A percentile compares a stretch with the other conserved stretches of the same genome.
Evolutionary conservation across 257 asterid genomes (phyloP).

Genomic region (Solanum chilense): DNA sequence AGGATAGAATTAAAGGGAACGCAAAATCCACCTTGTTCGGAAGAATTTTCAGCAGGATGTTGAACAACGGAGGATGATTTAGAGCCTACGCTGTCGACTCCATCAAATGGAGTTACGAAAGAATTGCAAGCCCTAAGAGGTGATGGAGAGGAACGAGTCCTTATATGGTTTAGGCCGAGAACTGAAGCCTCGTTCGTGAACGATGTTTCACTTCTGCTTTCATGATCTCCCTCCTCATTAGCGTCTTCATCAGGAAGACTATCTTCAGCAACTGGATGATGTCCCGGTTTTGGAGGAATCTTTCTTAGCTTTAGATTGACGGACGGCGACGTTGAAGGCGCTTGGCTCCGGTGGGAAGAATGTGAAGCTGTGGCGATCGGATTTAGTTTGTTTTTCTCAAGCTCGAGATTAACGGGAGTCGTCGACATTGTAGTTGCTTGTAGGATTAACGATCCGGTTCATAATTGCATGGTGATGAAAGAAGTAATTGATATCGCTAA

Average conservation of each 20-base stretch:
- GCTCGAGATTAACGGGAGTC: constrained; percentile 22
- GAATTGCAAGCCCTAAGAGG: constrained; percentile 29
- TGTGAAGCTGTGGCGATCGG: not conserved
- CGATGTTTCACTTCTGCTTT: constrained; percentile 5
- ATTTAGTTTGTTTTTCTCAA: constrained; percentile 3
- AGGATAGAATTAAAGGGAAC: not conserved
- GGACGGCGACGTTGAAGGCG: constrained; percentile 4
- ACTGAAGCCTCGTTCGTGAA: constrained; percentile 36
- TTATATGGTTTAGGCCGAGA: constrained; percentile 63
- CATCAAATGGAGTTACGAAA: constrained; percentile 10
- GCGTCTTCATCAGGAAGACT: constrained; percentile 4
- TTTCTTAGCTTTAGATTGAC: constrained; percentile 34
- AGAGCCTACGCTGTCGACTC: constrained; percentile 5
- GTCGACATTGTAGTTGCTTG: constrained; percentile 23
- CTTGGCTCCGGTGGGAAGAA: constrained; percentile 12
- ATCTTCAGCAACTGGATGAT: constrained; percentile 4
- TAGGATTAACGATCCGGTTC: constrained; percentile 5
- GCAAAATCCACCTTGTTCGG: constrained; percentile 31
- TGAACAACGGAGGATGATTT: constrained; percentile 10
- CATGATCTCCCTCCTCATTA: constrained; percentile 10
- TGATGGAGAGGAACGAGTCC: constrained; percentile 57
- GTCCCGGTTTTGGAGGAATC: constrained; percentile 49
- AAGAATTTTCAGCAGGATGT: constrained; percentile 19
- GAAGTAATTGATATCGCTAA: not conserved
- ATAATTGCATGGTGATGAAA: not conserved